Base-by-base conservation (phyloP, 129 eudicot species). In the Helianthus tuberosus region DNA sequence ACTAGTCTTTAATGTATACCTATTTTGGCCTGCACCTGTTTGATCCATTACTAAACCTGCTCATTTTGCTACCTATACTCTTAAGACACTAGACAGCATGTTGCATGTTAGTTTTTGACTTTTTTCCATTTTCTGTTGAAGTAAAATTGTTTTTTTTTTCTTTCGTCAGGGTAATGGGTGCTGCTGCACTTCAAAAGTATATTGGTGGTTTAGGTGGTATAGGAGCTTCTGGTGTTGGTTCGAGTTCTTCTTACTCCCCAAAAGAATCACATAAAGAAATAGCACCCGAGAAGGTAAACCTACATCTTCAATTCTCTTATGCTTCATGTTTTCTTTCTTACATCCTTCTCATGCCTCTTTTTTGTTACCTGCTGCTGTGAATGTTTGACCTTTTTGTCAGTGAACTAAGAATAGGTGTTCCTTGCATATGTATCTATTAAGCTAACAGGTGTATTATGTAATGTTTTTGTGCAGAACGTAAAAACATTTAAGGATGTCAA, bases 171-270 rank as follows among this genome's bases (percentile, higher is more conserved):
- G 63, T 90, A 23, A 83, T 94, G 87, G 96, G 96, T 52, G 91
- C 93, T 72, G 84, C 93, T 81, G 98, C 93, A 20, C 96, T 94
- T 79, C 96, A 94, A 62, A 94, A 85, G 85, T 94, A 94, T 86
- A 80, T 94, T 67, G 85, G 96, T 69, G 80, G 96, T 77, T 83
- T 94, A 77, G 93, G 96, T 49, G 96, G 96, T 47, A 86, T 90
- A n/a, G 98, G 98, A 74, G 57, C 91, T 71, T 80, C 98, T 23
- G 97, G 98, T 81, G 98, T 90, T 62, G 97, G 97, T 25, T 90
- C 98, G 41, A 90, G 89, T 78, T 86, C 98, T 71, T 86, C 98
- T 2, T 90, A 94, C 75, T 52, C 97, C 66, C 84, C 97, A 29
- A 94, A 94, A 77, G 98, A 94, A 12, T 66, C 78, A 83, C 90